Conservation (phyloP, 495 filamentous ascomycete genomes). For the Collariella sp. region DNA sequence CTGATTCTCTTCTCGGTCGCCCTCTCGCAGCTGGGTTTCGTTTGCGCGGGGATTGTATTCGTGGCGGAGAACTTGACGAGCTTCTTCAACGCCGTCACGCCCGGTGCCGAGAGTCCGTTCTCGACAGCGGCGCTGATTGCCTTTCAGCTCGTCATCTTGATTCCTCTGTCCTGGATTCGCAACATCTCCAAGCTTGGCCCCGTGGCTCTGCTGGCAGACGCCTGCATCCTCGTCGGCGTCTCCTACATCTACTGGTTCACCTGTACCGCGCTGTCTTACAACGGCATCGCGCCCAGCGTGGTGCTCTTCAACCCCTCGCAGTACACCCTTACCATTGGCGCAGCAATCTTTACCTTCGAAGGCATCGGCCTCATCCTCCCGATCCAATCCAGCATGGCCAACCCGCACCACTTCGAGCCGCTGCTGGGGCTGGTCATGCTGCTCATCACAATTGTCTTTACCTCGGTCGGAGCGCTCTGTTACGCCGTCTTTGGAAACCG, state of each 20-base stretch:
- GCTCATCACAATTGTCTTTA: conserved; percentile 55
- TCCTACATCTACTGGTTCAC: conserved; percentile 58
- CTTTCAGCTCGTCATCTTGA: conserved; percentile 46
- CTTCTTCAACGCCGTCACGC: conserved; percentile 47
- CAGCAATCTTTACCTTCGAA: conserved; percentile 60
- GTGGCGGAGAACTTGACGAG: conserved; percentile 53
- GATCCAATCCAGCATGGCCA: conserved; percentile 54
- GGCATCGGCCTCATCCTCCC: conserved; percentile 59
- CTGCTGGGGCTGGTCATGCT: conserved; percentile 52
- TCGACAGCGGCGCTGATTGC: conserved; percentile 44
- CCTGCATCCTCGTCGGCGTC: conserved; percentile 55
- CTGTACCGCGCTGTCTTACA: conserved; percentile 37
- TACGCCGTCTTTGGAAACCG: conserved; percentile 54
- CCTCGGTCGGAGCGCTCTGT: conserved; percentile 53
- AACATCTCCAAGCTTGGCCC: conserved; percentile 57
- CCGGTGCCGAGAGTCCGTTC: conserved; percentile 27
- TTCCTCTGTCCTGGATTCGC: conserved; percentile 53
- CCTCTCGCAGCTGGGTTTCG: conserved; percentile 59
- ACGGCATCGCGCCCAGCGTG: conserved; percentile 43
- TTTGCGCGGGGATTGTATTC: conserved; percentile 58
- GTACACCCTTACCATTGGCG: conserved; percentile 55
- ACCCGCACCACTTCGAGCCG: conserved; percentile 49
- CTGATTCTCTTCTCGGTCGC: conserved; percentile 53
- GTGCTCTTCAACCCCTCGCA: conserved; percentile 51
- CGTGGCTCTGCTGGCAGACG: conserved; percentile 51